Evolutionary conservation across 73 alveolate species (phyloP).

Genomic region (Paramecium sonneborni): DNA sequence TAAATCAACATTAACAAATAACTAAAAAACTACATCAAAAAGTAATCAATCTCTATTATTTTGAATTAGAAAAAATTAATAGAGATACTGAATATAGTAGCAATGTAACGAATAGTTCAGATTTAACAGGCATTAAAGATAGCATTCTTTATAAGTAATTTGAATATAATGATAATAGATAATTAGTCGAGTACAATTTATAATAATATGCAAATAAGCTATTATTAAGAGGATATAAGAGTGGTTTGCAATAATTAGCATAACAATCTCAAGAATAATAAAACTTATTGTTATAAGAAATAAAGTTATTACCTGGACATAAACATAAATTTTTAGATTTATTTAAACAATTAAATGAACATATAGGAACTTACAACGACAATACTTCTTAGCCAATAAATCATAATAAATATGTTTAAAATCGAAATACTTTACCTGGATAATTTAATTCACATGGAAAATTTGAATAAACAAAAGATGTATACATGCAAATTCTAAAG

Average conservation of each 20-base stretch:
- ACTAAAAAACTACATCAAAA: background rate
- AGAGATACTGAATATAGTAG: slow-evolving; percentile 43
- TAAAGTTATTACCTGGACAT: slow-evolving; percentile 45
- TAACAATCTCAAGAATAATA: background rate
- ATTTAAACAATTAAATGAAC: background rate
- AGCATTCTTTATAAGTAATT: background rate
- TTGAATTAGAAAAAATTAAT: background rate
- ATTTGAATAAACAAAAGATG: background rate
- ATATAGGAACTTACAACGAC: background rate
- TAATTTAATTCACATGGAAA: background rate
- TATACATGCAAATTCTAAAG: background rate
- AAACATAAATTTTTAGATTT: slow-evolving; percentile 6
- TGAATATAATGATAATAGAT: background rate
- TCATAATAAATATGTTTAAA: background rate
- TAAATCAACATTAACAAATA: background rate
- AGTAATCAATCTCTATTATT: background rate
- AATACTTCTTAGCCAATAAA: background rate
- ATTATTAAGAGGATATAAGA: slow-evolving; percentile 31
- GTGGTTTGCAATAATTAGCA: slow-evolving; percentile 34
- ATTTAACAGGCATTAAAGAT: background rate
- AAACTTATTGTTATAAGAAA: background rate
- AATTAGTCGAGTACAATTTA: slow-evolving; percentile 24
- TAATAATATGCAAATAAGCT: slow-evolving; percentile 18
- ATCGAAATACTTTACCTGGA: slow-evolving; percentile 8
- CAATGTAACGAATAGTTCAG: background rate